phyloP scores from a whole-genome alignment of 2,329 filamentous ascomycete species.

The Penicillium sp. region DNA sequence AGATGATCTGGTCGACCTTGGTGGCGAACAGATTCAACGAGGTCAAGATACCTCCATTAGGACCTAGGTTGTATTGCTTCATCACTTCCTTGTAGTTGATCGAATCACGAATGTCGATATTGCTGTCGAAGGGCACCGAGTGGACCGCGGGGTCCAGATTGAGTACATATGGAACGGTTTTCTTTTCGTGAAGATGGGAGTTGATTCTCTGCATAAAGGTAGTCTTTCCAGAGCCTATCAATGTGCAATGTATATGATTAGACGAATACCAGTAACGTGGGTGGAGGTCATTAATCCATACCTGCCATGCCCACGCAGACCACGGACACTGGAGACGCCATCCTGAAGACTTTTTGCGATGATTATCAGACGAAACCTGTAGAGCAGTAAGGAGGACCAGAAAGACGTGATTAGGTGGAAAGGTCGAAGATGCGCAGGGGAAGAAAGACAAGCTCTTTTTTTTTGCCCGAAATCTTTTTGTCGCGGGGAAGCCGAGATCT shows the following conservation, averaged over 20 bases:
- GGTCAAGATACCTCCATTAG: slow-evolving; percentile 95
- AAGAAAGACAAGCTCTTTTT: slow-evolving; percentile 21
- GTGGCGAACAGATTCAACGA: slow-evolving; percentile 95
- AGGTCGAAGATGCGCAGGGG: slow-evolving; percentile 4
- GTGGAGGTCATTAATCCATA: slow-evolving; percentile 39
- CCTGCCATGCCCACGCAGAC: slow-evolving; percentile 98
- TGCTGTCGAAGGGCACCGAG: slow-evolving; percentile 90
- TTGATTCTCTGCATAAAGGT: slow-evolving; percentile 99
- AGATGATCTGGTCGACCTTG: slow-evolving; percentile 94
- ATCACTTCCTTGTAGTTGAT: slow-evolving; percentile 99
- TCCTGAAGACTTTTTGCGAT: slow-evolving; percentile 25
- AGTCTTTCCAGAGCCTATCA: slow-evolving; percentile 87
- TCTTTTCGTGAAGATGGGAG: slow-evolving; percentile 80
- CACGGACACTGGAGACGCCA: slow-evolving; percentile 65
- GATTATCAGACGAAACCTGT: not conserved
- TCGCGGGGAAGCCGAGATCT: slow-evolving; percentile 33
- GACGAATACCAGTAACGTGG: slow-evolving; percentile 1
- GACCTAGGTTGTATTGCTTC: slow-evolving; percentile 97
- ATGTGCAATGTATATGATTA: slow-evolving; percentile 6
- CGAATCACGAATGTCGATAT: slow-evolving; percentile 98
- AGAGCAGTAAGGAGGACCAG: not conserved
- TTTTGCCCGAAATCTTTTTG: slow-evolving; percentile 27
- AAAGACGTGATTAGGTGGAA: not conserved
- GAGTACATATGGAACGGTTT: slow-evolving; percentile 85
- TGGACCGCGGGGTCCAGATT: slow-evolving; percentile 96